A percentile compares a stretch with the other conserved stretches of the same genome.
Evolutionary conservation across 805 yeast genomes (phyloP).

Genomic region (Schwanniomyces occidentalis): DNA sequence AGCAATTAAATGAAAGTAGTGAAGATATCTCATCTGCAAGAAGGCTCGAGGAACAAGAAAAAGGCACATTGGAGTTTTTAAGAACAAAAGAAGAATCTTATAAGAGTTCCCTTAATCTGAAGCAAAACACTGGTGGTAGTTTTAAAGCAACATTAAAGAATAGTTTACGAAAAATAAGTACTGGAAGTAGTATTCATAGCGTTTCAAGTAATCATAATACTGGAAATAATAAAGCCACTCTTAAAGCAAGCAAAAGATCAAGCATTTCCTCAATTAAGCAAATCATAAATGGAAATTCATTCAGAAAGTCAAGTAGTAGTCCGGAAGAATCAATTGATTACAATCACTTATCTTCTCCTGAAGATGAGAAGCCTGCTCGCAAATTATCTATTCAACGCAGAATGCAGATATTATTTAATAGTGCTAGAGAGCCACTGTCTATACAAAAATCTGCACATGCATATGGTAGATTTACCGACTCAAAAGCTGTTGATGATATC

Average conservation of each 20-base stretch:
- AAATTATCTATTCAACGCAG: slow-evolving; percentile 52
- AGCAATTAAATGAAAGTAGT: slow-evolving; percentile 28
- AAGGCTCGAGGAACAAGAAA: slow-evolving; percentile 19
- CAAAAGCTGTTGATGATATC: slow-evolving; percentile 33
- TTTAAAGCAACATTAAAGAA: slow-evolving; percentile 31
- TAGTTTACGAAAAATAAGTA: slow-evolving; percentile 39
- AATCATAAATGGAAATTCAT: slow-evolving; percentile 25
- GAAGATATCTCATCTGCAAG: slow-evolving; percentile 17
- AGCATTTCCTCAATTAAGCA: slow-evolving; percentile 32
- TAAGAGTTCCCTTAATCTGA: slow-evolving; percentile 8
- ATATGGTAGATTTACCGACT: slow-evolving; percentile 72
- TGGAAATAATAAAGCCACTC: slow-evolving; percentile 11
- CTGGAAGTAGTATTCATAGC: slow-evolving; percentile 26
- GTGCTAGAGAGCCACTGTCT: slow-evolving; percentile 44
- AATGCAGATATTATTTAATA: slow-evolving; percentile 49
- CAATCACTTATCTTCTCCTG: background rate
- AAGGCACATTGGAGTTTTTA: slow-evolving; percentile 37
- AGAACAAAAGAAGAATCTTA: slow-evolving; percentile 29
- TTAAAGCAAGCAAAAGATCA: slow-evolving; percentile 19
- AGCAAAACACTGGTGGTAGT: slow-evolving; percentile 44
- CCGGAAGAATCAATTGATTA: slow-evolving; percentile 4
- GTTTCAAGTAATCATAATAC: slow-evolving; percentile 16
- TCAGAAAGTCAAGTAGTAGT: slow-evolving; percentile 13
- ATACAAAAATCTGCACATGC: slow-evolving; percentile 70
- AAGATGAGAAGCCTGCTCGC: slow-evolving; percentile 11